Base-by-base conservation (phyloP, 345 rosid genomes). In the Excoecaria cochinchinensis region DNA sequence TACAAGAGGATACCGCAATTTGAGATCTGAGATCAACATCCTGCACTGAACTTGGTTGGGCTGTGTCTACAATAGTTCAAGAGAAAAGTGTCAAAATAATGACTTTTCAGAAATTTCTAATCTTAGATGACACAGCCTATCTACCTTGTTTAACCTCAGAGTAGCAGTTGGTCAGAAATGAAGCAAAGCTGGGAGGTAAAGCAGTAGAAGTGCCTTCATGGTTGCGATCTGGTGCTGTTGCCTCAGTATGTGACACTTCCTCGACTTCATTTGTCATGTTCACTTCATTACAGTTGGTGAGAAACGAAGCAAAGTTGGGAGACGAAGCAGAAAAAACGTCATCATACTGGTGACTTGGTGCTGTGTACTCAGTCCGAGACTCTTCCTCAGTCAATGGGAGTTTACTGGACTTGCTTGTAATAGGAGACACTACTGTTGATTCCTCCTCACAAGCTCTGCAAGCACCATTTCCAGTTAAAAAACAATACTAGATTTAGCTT, bases 101-200 rank as follows among this genome's bases (percentile, higher is more conserved):
- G 48, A 46, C 67, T 58, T 53, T 69, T 58, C 76, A 4, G 36
- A 25, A 64, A 47, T 59, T 53, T 73, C 63, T n/a, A 31, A 48
- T 15, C n/a, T 46, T 63, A 73, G 13, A 17, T 69, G 59, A 44
- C 36, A 63, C 38, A 70, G 50, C n/a, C 62, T 59, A 59, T 72
- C 63, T 81, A 90, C 98, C 91, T 86, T 81, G 82, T 71, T 79
- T 76, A 73, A 76, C 78, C 81, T 83, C 75, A 11, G 92, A 73
- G 80, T 73, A 83, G 83, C 93, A 90, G 70, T 85, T 79, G 68
- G 85, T 74, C 57, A 91, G 85, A 59, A 92, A 88, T 63, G 99
- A 82, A 56, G 89, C 73, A 85, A 92, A 95, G 89, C 94, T 91
- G 42, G 95, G 97, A 80, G 97, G 95, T 73, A 90, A 78, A 62